These are phyloP conservation scores for Ambrosia artemisiifolia DNA, from an alignment of 129 eudicot genomes.

Conservation along the genomic window DNA sequence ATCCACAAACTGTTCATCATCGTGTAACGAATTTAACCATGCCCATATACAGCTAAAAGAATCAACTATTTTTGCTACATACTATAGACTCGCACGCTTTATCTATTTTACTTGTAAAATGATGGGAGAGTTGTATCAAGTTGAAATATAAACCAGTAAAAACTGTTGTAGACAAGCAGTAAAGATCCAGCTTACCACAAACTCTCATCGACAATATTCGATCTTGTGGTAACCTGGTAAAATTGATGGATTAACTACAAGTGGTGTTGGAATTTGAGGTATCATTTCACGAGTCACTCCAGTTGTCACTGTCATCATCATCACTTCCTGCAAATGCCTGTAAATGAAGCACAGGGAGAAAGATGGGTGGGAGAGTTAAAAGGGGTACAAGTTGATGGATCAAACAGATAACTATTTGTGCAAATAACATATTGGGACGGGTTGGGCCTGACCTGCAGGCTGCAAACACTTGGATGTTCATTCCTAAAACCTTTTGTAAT, in stretches of 20 bases:
- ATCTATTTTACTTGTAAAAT: conserved; percentile 18
- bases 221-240: conserved; percentile 21
- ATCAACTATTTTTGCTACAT: conserved; percentile 21
- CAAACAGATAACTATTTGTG: background rate
- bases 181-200: conserved; percentile 24
- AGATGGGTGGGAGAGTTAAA: background rate
- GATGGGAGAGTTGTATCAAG: conserved; percentile 4
- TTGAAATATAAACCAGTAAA: conserved; percentile 14
- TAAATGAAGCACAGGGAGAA: background rate
- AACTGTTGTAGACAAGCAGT: background rate
- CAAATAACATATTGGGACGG: background rate
- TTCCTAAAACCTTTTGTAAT: background rate
- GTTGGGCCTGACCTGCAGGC: background rate
- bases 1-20: conserved; percentile 24
- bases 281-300: conserved; percentile 68
- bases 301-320: conserved; percentile 65
- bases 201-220: conserved; percentile 21
- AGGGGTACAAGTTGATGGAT: background rate
- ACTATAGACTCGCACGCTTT: conserved; percentile 20
- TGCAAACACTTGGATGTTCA: background rate
- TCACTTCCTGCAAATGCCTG: conserved; percentile 95
- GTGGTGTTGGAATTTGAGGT: conserved; percentile 1
- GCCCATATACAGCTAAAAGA: conserved; percentile 26
- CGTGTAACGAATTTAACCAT: conserved; percentile 5
- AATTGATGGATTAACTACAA: conserved; percentile 23